Evolutionary conservation across 1,139 yeast genomes (phyloP).

Genomic region (Pneumocystis sp.): DNA sequence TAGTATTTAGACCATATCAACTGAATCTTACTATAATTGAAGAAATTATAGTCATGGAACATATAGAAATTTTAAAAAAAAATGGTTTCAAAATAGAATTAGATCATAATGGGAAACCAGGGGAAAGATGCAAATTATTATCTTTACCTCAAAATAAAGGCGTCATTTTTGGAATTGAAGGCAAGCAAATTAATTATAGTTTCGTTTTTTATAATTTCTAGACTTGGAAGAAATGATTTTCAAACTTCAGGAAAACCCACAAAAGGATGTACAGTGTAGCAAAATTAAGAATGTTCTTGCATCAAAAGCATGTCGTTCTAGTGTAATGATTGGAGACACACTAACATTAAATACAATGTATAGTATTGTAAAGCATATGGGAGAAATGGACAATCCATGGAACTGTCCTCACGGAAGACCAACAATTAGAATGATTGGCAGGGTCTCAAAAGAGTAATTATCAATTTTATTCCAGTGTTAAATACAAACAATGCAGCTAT

Average conservation of each 20-base stretch:
- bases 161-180: conserved; percentile 40
- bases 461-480: not conserved
- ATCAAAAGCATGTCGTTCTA: conserved; percentile 83
- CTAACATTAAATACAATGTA: conserved; percentile 47
- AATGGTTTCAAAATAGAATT: conserved; percentile 62
- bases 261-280: conserved; percentile 41
- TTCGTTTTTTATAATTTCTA: conserved; percentile 18
- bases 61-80: conserved; percentile 39
- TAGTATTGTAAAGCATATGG: conserved; percentile 49
- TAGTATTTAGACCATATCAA: conserved; percentile 31
- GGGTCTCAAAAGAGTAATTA: not conserved
- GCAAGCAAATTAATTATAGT: conserved; percentile 2
- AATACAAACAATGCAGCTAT: not conserved
- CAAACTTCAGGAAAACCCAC: conserved; percentile 32
- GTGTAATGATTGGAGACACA: conserved; percentile 84
- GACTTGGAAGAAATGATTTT: conserved; percentile 70
- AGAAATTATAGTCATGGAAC: conserved; percentile 51
- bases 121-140: conserved; percentile 38
- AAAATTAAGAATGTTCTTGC: conserved; percentile 77
- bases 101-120: conserved; percentile 38
- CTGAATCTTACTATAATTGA: conserved; percentile 65
- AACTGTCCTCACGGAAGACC: conserved; percentile 99
- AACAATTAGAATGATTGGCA: conserved; percentile 34
- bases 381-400: conserved; percentile 75
- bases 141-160: conserved; percentile 65